Base-by-base conservation (phyloP, 1,139 yeast genomes). In the Hansenula lynferdii region DNA sequence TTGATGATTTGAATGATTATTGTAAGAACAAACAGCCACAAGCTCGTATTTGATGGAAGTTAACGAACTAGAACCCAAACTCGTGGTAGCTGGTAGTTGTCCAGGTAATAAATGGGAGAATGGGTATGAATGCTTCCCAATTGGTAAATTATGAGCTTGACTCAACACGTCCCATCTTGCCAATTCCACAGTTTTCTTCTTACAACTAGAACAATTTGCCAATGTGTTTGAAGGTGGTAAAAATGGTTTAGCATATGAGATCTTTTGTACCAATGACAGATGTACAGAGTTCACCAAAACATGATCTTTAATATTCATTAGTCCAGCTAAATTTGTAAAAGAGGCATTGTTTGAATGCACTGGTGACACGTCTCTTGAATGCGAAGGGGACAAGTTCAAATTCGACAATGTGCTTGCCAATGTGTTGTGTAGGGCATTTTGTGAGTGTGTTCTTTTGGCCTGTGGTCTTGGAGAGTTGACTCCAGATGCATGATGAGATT, bases 21-120 rank as follows among this genome's bases (percentile, higher is more conserved):
- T 72, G 27, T 75, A 72, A 8, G 68, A 61, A 2, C 77, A 82
- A 12, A 64, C 68, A 0, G 95, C 96, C 14, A 80, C 67, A 35
- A 92, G 65, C 52, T 81, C 86, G 62, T 94, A 92, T 50, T 74
- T 75, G 36, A 94, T 76, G 19, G 72, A 67, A 0, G 81, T 68
- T 31, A 71, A 67, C 4, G 80, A 67, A 33, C 72, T 67, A 5
- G 79, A 66, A 4, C 85, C 85, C 16, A 84, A 56, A 29, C 74
- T 67, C 14, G 85, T 68, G 1, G 95, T 75, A 1, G 96, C 89
- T 0, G 98, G 97, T 24, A 89, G 60, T n/a, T 84, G 69, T 0
- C 99, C 98, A 0, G 97, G 95, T 12, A 92, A 60, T 31, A 94
- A 64, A 59, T 89, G 90, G n/a, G 96, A 84, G 57, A 94, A 92